phyloP scores from a whole-genome alignment of 306 rosid genomes.

The Sesbania bispinosa region DNA sequence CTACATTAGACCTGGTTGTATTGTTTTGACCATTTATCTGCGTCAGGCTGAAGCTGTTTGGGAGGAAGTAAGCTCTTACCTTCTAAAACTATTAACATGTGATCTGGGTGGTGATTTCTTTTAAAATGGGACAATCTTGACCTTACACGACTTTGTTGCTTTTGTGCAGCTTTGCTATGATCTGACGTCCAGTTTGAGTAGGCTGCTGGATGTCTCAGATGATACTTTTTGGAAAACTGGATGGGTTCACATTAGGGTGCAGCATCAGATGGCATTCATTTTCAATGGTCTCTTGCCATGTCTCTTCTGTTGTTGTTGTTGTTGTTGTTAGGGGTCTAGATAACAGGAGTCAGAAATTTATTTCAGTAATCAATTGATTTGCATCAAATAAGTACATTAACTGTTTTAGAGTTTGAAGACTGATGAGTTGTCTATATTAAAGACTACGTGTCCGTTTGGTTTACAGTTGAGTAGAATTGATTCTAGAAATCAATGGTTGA shows the following conservation, averaged over 20 bases:
- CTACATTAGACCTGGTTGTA: conserved; percentile 93
- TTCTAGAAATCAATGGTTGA: too few relatives aligned
- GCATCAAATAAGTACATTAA: neutral
- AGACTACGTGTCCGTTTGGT: too few relatives aligned
- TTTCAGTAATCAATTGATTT: conserved; percentile 6
- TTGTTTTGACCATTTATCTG: conserved; percentile 72
- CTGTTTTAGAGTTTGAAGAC: neutral
- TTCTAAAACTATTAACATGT: conserved; percentile 7
- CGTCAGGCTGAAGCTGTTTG: conserved; percentile 67
- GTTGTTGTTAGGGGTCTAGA: conserved; percentile 12
- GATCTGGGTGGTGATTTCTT: conserved; percentile 10
- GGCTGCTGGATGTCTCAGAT: conserved; percentile 65
- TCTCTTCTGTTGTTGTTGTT: neutral
- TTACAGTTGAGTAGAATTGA: too few relatives aligned
- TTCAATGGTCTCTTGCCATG: conserved; percentile 51
- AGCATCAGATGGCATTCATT: conserved; percentile 70
- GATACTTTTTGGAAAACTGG: conserved; percentile 82
- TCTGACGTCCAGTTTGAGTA: conserved; percentile 68
- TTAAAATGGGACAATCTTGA: neutral
- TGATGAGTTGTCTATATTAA: neutral
- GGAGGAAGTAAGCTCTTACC: conserved; percentile 63
- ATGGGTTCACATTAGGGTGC: conserved; percentile 81
- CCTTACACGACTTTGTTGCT: conserved; percentile 14
- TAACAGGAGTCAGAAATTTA: neutral
- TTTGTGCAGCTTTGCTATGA: conserved; percentile 70